These are phyloP conservation scores for Cutaneotrichosporon cyanovorans DNA, from an alignment of 1,284 basidiomycete genomes.

Conservation along the genomic window DNA sequence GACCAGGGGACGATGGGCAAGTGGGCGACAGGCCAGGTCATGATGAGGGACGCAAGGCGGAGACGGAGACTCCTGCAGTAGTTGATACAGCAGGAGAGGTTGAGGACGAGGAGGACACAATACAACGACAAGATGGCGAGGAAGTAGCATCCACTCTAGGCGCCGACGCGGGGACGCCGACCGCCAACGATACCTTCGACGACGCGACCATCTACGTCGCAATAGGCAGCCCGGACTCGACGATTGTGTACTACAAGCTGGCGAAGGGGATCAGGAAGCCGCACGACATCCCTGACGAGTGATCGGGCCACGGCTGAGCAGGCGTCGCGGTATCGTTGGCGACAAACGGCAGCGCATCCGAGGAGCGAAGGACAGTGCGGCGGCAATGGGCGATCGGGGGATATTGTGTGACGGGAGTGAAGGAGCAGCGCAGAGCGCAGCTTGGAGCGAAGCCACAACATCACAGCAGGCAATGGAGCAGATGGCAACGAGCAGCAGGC, in stretches of 20 bases:
- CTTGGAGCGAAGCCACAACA: too few species aligned
- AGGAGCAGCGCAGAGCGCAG: too few species aligned
- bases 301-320: neutral
- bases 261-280: constrained; percentile 46
- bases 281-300: constrained; percentile 46
- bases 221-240: constrained; percentile 42
- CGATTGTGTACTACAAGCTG: constrained; percentile 46
- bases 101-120: neutral
- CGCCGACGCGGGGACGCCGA: neutral
- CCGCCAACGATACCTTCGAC: constrained; percentile 26
- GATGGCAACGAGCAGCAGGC: too few species aligned
- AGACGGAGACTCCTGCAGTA: neutral
- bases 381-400: neutral
- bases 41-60: neutral
- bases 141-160: too few species aligned
- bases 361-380: neutral
- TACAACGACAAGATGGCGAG: too few species aligned
- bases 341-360: neutral
- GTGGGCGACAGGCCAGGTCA: neutral
- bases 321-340: neutral
- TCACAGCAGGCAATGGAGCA: too few species aligned
- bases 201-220: constrained; percentile 42
- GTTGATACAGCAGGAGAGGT: neutral
- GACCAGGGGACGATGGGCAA: too few species aligned
- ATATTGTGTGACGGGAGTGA: too few species aligned